These are phyloP conservation scores for Diaporthe caulivora DNA, from an alignment of 2,329 filamentous ascomycete genomes.

Conservation along the genomic window DNA sequence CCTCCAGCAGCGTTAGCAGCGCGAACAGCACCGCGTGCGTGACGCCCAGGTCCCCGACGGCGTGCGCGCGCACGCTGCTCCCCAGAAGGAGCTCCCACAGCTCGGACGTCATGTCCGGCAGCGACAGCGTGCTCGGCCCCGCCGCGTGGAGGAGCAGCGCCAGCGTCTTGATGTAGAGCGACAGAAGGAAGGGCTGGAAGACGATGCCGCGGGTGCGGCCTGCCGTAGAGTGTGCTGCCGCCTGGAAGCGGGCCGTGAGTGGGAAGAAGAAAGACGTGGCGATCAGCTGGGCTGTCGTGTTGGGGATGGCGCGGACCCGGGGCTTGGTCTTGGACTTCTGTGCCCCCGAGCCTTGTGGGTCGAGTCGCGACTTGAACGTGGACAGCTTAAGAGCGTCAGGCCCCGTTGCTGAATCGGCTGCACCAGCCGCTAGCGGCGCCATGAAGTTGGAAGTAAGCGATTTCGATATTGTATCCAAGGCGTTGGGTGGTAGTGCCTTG, in stretches of 20 bases:
- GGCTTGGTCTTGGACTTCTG: slow-evolving; percentile 50
- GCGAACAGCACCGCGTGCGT: slow-evolving; percentile 82
- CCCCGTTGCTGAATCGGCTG: slow-evolving; percentile 83
- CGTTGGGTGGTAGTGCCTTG: slow-evolving; percentile 66
- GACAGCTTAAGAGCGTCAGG: slow-evolving; percentile 89
- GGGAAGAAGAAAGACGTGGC: slow-evolving; percentile 87
- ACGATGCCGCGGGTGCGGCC: slow-evolving; percentile 68
- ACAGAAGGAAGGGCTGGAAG: slow-evolving; percentile 80
- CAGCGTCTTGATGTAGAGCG: slow-evolving; percentile 87
- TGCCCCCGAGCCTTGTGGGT: slow-evolving; percentile 59
- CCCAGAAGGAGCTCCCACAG: slow-evolving; percentile 84
- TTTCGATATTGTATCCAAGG: slow-evolving; percentile 76
- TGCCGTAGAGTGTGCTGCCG: slow-evolving; percentile 62
- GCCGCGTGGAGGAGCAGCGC: slow-evolving; percentile 85
- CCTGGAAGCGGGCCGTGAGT: slow-evolving; percentile 82
- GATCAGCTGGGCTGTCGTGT: slow-evolving; percentile 83
- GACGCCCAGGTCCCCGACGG: slow-evolving; percentile 73
- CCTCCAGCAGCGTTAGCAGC: slow-evolving; percentile 83
- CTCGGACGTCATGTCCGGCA: slow-evolving; percentile 86
- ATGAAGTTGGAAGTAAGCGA: slow-evolving; percentile 80
- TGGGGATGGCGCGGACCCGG: slow-evolving; percentile 72
- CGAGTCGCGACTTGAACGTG: slow-evolving; percentile 85
- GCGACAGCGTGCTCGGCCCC: slow-evolving; percentile 80
- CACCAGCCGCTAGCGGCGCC: slow-evolving; percentile 82
- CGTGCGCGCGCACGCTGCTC: slow-evolving; percentile 68